Percentiles rank a stretch among this genome's conserved stretches.
These are phyloP conservation scores for Irpex sp. DNA, from an alignment of 1,284 basidiomycete species.

Conservation along the genomic window DNA sequence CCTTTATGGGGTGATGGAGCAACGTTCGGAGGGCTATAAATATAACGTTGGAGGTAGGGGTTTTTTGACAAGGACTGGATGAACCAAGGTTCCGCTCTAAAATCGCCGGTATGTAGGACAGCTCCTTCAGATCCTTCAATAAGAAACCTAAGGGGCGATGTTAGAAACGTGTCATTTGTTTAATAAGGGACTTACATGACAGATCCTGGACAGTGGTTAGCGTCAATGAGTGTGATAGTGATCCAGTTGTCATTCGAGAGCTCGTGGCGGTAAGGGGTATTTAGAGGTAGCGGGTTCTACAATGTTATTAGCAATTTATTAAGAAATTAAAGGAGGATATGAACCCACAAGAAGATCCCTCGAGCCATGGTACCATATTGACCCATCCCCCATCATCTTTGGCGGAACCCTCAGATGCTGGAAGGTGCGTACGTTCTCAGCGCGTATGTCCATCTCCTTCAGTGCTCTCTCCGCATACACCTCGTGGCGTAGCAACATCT, in stretches of 20 bases:
- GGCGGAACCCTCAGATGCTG: slow-evolving; percentile 63
- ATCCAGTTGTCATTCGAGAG: slow-evolving; percentile 57
- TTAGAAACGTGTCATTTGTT: not conserved
- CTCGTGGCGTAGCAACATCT: slow-evolving; percentile 78
- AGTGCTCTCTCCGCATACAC: slow-evolving; percentile 59
- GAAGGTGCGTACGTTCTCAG: slow-evolving; percentile 59
- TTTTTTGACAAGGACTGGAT: slow-evolving; percentile 64
- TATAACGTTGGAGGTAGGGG: slow-evolving; percentile 68
- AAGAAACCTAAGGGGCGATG: slow-evolving; percentile 63
- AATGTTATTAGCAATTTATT: not conserved
- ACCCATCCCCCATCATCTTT: slow-evolving; percentile 41
- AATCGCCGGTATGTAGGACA: slow-evolving; percentile 89
- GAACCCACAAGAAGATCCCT: slow-evolving; percentile 64
- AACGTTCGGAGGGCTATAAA: slow-evolving; percentile 26
- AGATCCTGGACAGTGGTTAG: slow-evolving; percentile 93
- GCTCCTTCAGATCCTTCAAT: slow-evolving; percentile 72
- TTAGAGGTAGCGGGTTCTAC: slow-evolving; percentile 49
- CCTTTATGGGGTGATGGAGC: slow-evolving; percentile 7
- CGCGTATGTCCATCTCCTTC: slow-evolving; percentile 47
- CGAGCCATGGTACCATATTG: slow-evolving; percentile 42
- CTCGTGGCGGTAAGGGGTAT: slow-evolving; percentile 62
- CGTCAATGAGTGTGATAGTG: slow-evolving; percentile 80
- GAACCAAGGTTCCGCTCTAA: slow-evolving; percentile 83
- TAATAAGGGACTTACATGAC: slow-evolving; percentile 60
- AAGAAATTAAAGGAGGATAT: not conserved